phyloP scores from a whole-genome alignment of 2,329 filamentous ascomycete species.

The Chaetomiaceae sp. region DNA sequence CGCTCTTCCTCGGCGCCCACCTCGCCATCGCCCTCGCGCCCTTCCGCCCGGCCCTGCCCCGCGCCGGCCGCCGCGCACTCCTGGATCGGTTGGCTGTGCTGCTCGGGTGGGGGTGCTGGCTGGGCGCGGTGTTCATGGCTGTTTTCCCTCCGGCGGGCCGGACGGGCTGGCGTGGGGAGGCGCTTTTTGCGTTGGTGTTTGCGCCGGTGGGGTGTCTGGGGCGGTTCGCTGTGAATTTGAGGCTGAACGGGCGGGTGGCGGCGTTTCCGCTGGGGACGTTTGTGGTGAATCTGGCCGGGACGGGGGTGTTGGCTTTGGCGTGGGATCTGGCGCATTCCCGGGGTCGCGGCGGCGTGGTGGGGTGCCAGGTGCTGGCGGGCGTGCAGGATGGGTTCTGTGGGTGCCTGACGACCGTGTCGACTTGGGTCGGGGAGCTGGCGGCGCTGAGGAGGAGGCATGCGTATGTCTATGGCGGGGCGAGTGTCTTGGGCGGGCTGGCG shows the following conservation, averaged over 20 bases:
- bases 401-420: slow-evolving; percentile 62
- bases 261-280: slow-evolving; percentile 86
- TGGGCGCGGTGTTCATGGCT: slow-evolving; percentile 68
- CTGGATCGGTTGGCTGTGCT: slow-evolving; percentile 61
- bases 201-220: slow-evolving; percentile 73
- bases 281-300: slow-evolving; percentile 72
- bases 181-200: slow-evolving; percentile 73
- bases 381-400: slow-evolving; percentile 66
- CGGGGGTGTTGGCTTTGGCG: slow-evolving; percentile 67
- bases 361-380: slow-evolving; percentile 60
- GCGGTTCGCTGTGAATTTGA: slow-evolving; percentile 67
- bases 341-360: slow-evolving; percentile 48
- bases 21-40: slow-evolving; percentile 60
- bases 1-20: slow-evolving; percentile 69
- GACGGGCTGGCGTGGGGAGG: slow-evolving; percentile 69
- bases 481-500: slow-evolving; percentile 54
- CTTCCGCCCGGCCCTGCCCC: slow-evolving; percentile 57
- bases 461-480: slow-evolving; percentile 64
- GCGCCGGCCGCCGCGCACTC: slow-evolving; percentile 50
- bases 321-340: slow-evolving; percentile 72
- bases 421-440: slow-evolving; percentile 60
- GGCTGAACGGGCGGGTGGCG: slow-evolving; percentile 62
- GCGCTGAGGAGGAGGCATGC: slow-evolving; percentile 46
- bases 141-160: slow-evolving; percentile 62
- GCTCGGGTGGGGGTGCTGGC: slow-evolving; percentile 70